Conservation (phyloP, 192 early-diverging fungal species). For the Gonapodya prolifera region DNA sequence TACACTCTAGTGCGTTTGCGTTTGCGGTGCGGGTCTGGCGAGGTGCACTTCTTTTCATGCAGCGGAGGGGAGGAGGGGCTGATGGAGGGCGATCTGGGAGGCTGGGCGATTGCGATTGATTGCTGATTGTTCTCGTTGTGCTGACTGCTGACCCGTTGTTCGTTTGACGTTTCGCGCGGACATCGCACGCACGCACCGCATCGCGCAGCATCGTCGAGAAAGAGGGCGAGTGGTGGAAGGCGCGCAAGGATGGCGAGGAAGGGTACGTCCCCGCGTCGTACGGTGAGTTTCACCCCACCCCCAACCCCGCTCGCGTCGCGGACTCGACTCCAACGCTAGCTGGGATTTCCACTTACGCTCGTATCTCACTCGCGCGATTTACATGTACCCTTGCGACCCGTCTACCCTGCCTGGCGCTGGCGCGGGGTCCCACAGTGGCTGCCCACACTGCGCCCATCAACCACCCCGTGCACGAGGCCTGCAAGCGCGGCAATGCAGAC, state of each 20-base stretch:
- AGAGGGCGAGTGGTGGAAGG: conserved; percentile 10
- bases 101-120: too few relatives aligned
- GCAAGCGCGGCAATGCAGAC: conserved; percentile 6
- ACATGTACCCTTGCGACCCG: neutral
- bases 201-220: neutral
- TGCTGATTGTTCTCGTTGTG: too few relatives aligned
- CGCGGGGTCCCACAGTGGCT: neutral
- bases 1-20: conserved; percentile 3
- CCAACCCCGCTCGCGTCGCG: too few relatives aligned
- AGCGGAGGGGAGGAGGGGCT: too few relatives aligned
- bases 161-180: too few relatives aligned
- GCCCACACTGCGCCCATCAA: conserved; percentile 7
- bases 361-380: too few relatives aligned
- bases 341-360: too few relatives aligned
- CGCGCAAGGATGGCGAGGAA: neutral
- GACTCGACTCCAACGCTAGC: too few relatives aligned
- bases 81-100: too few relatives aligned
- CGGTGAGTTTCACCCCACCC: too few relatives aligned
- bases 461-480: conserved; percentile 10
- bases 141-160: too few relatives aligned
- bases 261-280: conserved; percentile 8
- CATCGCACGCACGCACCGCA: neutral
- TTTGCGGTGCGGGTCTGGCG: too few relatives aligned
- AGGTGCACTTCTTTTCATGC: neutral
- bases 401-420: neutral